Evolutionary conservation across 192 early-diverging fungal genomes (phyloP).

Genomic region (Dimargaris cristalligena): DNA sequence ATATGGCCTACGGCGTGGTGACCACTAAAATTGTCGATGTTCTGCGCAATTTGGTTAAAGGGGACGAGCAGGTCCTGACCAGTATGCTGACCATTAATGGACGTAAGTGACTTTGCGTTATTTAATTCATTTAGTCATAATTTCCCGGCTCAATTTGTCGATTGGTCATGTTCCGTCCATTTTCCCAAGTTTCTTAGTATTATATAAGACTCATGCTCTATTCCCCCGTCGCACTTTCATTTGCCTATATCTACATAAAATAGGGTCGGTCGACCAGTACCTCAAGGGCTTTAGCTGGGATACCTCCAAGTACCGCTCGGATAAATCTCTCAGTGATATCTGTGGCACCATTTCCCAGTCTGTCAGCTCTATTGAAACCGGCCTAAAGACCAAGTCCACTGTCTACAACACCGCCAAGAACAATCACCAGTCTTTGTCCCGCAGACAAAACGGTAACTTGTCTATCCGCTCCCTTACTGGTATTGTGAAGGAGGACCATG

Average conservation of each 20-base stretch:
- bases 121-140: too few species aligned
- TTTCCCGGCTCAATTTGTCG: too few species aligned
- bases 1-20: conserved; percentile 55
- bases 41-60: conserved; percentile 51
- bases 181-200: too few species aligned
- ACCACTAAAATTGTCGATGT: conserved; percentile 73
- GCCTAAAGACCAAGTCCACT: conserved; percentile 82
- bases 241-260: too few species aligned
- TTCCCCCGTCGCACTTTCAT: too few species aligned
- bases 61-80: conserved; percentile 24
- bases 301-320: conserved; percentile 87
- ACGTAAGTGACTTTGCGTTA: too few species aligned
- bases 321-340: conserved; percentile 80
- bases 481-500: conserved; percentile 82
- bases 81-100: conserved; percentile 22
- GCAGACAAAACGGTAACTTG: conserved; percentile 77
- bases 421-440: conserved; percentile 58
- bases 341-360: conserved; percentile 62
- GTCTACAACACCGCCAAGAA: conserved; percentile 73
- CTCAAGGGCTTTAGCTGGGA: conserved; percentile 86
- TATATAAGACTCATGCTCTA: too few species aligned
- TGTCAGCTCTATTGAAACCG: conserved; percentile 67
- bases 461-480: conserved; percentile 72
- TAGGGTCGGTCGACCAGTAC: conserved; percentile 73
- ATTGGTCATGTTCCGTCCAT: too few species aligned